Percentiles rank a stretch among this genome's conserved stretches.
Evolutionary conservation across 2,329 filamentous ascomycete species (phyloP).

Genomic region (Rhinocladiella mackenziei): DNA sequence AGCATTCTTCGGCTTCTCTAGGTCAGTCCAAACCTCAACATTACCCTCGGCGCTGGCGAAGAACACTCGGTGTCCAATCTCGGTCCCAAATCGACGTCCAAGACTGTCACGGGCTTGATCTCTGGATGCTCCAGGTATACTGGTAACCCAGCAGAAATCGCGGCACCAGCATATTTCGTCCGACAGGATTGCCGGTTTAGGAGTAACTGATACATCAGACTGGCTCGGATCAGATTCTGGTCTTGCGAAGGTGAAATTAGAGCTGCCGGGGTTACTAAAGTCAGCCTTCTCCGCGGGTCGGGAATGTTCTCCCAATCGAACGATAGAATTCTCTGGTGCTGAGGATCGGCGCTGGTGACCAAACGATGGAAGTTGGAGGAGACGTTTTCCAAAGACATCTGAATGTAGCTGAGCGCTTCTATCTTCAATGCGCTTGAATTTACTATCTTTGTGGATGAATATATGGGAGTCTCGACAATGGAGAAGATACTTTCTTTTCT

Average conservation of each 20-base stretch:
- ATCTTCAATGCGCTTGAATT: constrained; percentile 7
- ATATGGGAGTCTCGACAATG: constrained; percentile 5
- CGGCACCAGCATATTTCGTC: constrained; percentile 8
- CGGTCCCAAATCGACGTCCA: constrained; percentile 3
- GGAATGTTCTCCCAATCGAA: constrained; percentile 1
- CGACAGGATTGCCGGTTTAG: constrained; percentile 5
- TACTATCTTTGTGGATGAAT: constrained; percentile 6
- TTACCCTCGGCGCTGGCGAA: constrained; percentile 7
- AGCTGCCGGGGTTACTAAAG: background rate
- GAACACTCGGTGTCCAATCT: constrained; percentile 13
- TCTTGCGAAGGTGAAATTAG: background rate
- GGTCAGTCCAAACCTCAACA: constrained; percentile 10
- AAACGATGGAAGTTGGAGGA: constrained; percentile 2
- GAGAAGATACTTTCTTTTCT: constrained; percentile 9
- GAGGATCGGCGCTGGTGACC: constrained; percentile 7
- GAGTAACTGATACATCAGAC: constrained; percentile 2
- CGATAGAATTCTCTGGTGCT: constrained; percentile 6
- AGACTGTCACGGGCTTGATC: no score
- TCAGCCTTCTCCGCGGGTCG: background rate
- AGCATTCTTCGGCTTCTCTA: constrained; percentile 14
- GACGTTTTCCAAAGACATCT: background rate
- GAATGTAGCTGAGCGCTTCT: constrained; percentile 1
- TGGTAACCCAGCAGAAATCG: constrained; percentile 11
- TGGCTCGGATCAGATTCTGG: constrained; percentile 2
- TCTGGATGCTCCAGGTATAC: background rate